Base-by-base conservation (phyloP, 192 early-diverging fungal species). In the Mortierella hygrophila region DNA sequence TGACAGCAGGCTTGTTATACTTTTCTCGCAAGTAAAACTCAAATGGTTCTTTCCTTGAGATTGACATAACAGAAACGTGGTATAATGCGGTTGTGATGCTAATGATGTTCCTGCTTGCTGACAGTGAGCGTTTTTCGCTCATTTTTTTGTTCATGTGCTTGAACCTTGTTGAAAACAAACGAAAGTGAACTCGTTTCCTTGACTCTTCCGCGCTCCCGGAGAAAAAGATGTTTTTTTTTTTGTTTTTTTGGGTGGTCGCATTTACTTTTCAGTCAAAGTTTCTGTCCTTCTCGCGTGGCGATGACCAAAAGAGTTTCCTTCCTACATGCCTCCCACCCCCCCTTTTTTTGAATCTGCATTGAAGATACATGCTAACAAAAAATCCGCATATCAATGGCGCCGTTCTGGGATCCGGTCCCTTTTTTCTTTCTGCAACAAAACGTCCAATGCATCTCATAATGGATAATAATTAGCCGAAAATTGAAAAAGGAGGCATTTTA, bases 261-360 rank as follows among this genome's bases (percentile, higher is more conserved):
- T 26, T 63, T 29, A 11, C 29, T 13, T 29, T 9, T 13, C 9
- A 26, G 0, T 23, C 54, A 23, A 29, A 63, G 0, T 7, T 29
- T 63, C 60, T 10, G 23, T n/a, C 4, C 55, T 60, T 63, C 60
- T 63, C 60, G 60, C 60, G 60, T 63, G 55, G 60, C 60, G 60
- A 26, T 11, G 7, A 13, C 1, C n/a, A 57, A 57, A 57, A 57
- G n/a, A n/a, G 7, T 6, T 40, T 49, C 47, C 18, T 49, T 49
- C 44, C 44, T 18, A 15, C 47, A 49, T 20, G 47, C 16, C 47
- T 18, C 47, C 15, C 47, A n/a, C n/a, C n/a, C n/a, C 47, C 47
- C 47, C 44, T 13, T 52, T 52, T 52, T 52, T 52, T 52, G 49
- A 52, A 52, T 20, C 49, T 16, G 49, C 49, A 52, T 52, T 18